Evolutionary conservation across 495 filamentous ascomycete genomes (phyloP), one percentile per base, ranked within the genome.

Genomic region (Polyplosphaeria fusca): DNA sequence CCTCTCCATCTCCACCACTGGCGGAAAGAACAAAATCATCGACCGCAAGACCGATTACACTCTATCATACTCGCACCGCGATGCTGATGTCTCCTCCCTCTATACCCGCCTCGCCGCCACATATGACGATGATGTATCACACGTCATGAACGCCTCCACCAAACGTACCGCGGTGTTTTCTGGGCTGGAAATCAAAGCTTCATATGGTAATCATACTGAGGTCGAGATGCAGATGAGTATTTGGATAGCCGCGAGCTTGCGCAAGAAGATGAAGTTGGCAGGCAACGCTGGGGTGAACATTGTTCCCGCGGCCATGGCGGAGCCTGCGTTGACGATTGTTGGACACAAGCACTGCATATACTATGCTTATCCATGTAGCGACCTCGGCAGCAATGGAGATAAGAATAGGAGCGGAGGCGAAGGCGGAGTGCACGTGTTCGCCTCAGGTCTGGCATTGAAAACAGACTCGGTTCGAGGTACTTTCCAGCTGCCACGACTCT

Each of bases 401-500:
- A n/a, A n/a, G 9, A 35, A n/a, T n/a, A 35, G 30, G 30, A 35
- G 30, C n/a, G 30, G n/a, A 35, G 39, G 39, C 5, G 9, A 42
- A 61, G 50, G 51, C 52, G 46, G 58, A 18, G 44, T 61, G 37
- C 51, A 61, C 44, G 47, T 62, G 32, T 28, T 62, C 35, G 58
- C 46, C 23, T 46, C 18, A 25, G 52, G 57, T 52, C 16, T 51
- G 52, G 54, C 43, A 45, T 46, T 61, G 16, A 50, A 48, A 20
- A 61, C 50, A 50, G 58, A 61, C 32, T 61, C 50, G 14, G 45
- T 61, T 37, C 58, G 50, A 37, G 58, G 50, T 43, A 45, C 55
- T 55, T 61, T 61, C 50, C 58, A 26, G 50, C 52, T 55, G 44
- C 9, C 55, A 18, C 55, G 26, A 28, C 41, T 61, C 5, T 61